A percentile compares a stretch with the other conserved stretches of the same genome.
Conservation (phyloP, 257 asterid species). For the Perilla frutescens region DNA sequence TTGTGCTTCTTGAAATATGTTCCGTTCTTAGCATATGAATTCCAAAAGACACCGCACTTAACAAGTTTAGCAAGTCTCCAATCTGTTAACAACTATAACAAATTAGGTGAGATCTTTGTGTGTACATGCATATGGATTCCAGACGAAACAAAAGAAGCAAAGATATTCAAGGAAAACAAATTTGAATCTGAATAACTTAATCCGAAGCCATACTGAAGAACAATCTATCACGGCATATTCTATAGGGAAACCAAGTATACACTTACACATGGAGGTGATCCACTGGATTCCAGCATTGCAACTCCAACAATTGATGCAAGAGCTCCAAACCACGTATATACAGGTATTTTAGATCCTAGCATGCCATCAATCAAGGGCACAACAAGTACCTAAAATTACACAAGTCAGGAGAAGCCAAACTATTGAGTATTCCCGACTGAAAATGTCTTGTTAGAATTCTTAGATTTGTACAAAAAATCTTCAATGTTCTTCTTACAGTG, state of each 20-base stretch:
- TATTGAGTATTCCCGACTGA: constrained; percentile 17
- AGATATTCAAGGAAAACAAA: constrained; percentile 7
- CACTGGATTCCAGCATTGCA: constrained; percentile 83
- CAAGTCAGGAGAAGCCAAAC: constrained; percentile 32
- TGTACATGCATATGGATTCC: constrained; percentile 11
- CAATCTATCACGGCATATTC: background rate
- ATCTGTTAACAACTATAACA: constrained; percentile 48
- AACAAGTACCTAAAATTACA: constrained; percentile 68
- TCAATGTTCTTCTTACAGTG: constrained; percentile 56
- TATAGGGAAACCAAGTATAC: constrained; percentile 21
- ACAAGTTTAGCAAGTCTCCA: constrained; percentile 75
- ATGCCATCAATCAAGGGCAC: constrained; percentile 87
- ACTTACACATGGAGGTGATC: constrained; percentile 86
- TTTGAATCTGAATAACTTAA: constrained; percentile 10
- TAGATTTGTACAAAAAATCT: background rate
- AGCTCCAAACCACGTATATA: constrained; percentile 84
- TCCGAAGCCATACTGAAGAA: constrained; percentile 12
- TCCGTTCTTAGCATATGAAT: constrained; percentile 86
- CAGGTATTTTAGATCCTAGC: constrained; percentile 71
- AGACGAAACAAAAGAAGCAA: background rate
- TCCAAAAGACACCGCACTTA: constrained; percentile 81
- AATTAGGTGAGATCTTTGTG: constrained; percentile 21
- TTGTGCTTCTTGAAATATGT: constrained; percentile 67
- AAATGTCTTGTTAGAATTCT: background rate
- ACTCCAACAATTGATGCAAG: constrained; percentile 68